Evolutionary conservation across 371 early-diverging fungal species (phyloP).

Genomic region (Mucor racemosus): DNA sequence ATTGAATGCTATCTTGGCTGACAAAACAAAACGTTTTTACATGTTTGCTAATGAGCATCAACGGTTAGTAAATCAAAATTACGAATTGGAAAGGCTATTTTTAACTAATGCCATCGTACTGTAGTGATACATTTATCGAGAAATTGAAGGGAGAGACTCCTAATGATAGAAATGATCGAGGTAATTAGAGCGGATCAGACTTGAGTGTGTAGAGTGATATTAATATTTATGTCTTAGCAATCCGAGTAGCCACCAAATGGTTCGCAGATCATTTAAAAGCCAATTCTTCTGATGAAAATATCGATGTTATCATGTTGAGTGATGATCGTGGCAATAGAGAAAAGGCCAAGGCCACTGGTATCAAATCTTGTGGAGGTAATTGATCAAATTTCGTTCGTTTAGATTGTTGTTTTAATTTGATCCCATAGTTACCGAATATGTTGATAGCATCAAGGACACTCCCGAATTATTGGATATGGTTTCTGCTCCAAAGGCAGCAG

Average conservation of each 20-base stretch:
- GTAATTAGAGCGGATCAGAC: constrained; percentile 31
- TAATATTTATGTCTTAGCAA: constrained; percentile 57
- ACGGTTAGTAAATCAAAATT: constrained; percentile 42
- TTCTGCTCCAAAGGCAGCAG: constrained; percentile 59
- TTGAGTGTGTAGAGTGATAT: neutral
- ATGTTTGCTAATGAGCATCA: constrained; percentile 96
- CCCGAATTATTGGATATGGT: constrained; percentile 93
- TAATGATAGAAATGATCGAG: constrained; percentile 94
- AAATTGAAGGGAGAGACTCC: constrained; percentile 80
- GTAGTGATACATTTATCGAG: constrained; percentile 86
- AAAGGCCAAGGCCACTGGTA: constrained; percentile 68
- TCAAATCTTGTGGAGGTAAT: constrained; percentile 67
- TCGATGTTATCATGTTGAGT: constrained; percentile 77
- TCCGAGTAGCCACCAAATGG: constrained; percentile 87
- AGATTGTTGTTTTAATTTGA: neutral
- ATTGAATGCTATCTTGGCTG: constrained; percentile 73
- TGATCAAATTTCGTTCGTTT: neutral
- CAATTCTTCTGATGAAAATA: constrained; percentile 20
- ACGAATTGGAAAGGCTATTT: neutral
- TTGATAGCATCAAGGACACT: constrained; percentile 52
- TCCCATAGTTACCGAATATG: constrained; percentile 56
- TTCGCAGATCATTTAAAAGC: constrained; percentile 73
- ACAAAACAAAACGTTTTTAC: constrained; percentile 75
- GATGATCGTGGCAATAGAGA: constrained; percentile 88
- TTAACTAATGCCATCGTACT: neutral